Evolutionary conservation across 352 stramenopile species (phyloP).

Genomic region (Thalassiosira pacifica): DNA sequence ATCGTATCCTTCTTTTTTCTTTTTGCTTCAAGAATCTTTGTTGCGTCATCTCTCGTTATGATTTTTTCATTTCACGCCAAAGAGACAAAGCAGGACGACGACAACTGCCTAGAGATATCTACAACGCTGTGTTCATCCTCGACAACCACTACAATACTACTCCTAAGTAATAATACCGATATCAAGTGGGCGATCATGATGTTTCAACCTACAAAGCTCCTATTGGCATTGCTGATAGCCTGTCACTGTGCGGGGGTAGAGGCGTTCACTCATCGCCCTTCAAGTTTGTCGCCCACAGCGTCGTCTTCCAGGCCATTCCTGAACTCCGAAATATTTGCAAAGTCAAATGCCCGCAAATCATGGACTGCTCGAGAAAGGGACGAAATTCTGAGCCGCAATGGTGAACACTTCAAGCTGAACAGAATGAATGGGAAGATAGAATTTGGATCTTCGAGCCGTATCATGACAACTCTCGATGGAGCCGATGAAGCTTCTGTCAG

Average conservation of each 20-base stretch:
- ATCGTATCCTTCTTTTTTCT: too few species aligned
- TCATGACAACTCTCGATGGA: slow-evolving; percentile 67
- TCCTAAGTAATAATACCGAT: too few species aligned
- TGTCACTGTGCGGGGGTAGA: slow-evolving; percentile 18
- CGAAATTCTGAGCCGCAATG: slow-evolving; percentile 70
- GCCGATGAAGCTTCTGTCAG: slow-evolving; percentile 58
- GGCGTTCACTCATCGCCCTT: slow-evolving; percentile 22
- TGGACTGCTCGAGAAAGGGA: slow-evolving; percentile 58
- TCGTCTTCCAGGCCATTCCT: background rate
- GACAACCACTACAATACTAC: too few species aligned
- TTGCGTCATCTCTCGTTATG: too few species aligned
- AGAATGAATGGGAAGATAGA: slow-evolving; percentile 67
- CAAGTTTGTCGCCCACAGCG: slow-evolving; percentile 16
- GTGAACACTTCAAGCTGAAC: slow-evolving; percentile 80
- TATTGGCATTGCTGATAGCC: slow-evolving; percentile 25
- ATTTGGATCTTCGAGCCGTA: slow-evolving; percentile 76
- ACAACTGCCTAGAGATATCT: too few species aligned
- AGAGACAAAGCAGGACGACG: too few species aligned
- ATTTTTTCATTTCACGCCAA: too few species aligned
- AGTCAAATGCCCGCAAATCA: slow-evolving; percentile 25
- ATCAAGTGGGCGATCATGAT: background rate
- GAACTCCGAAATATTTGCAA: slow-evolving; percentile 25
- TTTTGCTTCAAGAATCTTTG: too few species aligned
- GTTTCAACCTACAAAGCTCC: background rate
- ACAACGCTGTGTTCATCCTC: too few species aligned